phyloP scores from a whole-genome alignment of 2,329 filamentous ascomycete genomes.

The Phialophora tarda region DNA sequence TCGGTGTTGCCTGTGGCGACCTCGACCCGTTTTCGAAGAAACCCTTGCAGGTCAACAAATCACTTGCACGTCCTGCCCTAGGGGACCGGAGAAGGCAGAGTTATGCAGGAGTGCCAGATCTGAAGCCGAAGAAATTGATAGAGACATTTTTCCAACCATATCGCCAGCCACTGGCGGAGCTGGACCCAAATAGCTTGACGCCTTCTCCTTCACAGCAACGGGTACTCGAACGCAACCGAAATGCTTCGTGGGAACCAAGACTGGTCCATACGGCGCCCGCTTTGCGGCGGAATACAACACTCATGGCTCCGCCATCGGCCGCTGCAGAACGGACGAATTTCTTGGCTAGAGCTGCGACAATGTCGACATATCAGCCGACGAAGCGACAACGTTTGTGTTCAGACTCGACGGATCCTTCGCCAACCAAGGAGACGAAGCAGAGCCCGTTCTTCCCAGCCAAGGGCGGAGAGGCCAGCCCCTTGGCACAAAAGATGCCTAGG shows the following conservation, averaged over 20 bases:
- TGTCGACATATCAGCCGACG: constrained; percentile 53
- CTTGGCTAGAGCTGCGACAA: constrained; percentile 46
- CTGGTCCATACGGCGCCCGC: constrained; percentile 51
- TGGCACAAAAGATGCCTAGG: constrained; percentile 44
- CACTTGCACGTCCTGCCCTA: constrained; percentile 44
- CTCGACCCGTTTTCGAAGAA: constrained; percentile 70
- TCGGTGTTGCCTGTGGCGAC: constrained; percentile 77
- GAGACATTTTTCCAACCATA: constrained; percentile 69
- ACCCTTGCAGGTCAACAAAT: constrained; percentile 36
- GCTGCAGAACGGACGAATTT: constrained; percentile 51
- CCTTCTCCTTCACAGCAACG: constrained; percentile 69
- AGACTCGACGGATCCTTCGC: constrained; percentile 48
- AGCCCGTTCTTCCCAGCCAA: constrained; percentile 57
- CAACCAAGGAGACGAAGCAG: constrained; percentile 45
- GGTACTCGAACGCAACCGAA: constrained; percentile 60
- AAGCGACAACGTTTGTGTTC: constrained; percentile 61
- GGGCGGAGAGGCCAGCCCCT: constrained; percentile 48
- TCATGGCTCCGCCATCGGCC: constrained; percentile 48
- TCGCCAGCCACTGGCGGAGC: constrained; percentile 67
- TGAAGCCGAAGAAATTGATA: constrained; percentile 67
- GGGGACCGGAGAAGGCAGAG: constrained; percentile 49
- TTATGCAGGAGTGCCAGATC: constrained; percentile 53
- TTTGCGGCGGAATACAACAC: constrained; percentile 46
- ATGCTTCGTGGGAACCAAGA: constrained; percentile 61
- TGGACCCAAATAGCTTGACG: constrained; percentile 71